Base-by-base conservation (phyloP, 1,139 yeast species). In the Pichiaceae sp. region DNA sequence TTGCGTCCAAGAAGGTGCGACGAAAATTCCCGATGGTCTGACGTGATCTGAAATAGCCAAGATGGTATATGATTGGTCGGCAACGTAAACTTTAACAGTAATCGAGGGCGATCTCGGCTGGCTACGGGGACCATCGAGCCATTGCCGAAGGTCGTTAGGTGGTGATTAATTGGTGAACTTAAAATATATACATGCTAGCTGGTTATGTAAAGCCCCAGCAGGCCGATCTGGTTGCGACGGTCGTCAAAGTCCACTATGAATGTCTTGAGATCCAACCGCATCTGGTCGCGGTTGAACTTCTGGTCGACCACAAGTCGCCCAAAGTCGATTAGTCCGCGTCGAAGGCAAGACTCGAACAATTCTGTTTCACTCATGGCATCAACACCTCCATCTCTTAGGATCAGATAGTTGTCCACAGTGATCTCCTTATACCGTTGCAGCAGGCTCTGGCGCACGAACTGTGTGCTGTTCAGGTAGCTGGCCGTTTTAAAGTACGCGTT, bases 331-430 rank as follows among this genome's bases (percentile, higher is more conserved):
- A 75, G 51, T 16, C 72, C 72, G 33, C 82, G 60, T 42, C 72
- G 76, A 30, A 72, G 47, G 43, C 77, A 69, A 2, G 75, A 67
- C 26, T 56, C 44, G 1, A 72, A 44, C 26, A 74, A 49, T 46
- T 75, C 81, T 41, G 60, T 60, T 24, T 57, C 53, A 14, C 59
- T 50, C 36, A 75, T 51, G 34, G 62, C 54, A 71, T 76, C 70
- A 1, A 75, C 51, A 35, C 71, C 72, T 1, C 76, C 77, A 27
- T 51, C 52, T n/a, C 62, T 56, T 15, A 62, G 39, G 17, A 76
- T 49, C 44, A 64, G 67, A 44, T 66, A 67, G 52, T 74, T 72
- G 45, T 76, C 83, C 12, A 74, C 72, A 23, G 52, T 50, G 32
- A 75, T 54, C 44, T 70, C 70, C 40, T 66, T 66, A 47, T 59